Conservation (phyloP, 441 rosid species). For the Capsella rubella region DNA sequence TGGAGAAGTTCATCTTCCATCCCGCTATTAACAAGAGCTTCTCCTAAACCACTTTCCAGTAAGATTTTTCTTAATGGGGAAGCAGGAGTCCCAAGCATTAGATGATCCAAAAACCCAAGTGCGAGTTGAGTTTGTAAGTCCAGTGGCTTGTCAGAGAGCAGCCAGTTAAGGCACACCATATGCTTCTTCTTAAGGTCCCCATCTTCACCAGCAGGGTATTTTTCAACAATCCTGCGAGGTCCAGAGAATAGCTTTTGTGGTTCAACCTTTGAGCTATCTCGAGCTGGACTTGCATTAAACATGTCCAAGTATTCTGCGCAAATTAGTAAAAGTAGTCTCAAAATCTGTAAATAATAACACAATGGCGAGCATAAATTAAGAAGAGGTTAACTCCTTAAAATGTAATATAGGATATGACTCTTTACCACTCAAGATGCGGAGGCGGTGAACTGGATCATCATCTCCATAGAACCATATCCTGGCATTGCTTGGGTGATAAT, state of each 20-base stretch:
- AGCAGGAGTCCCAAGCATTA: constrained; percentile 95
- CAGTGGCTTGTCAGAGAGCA: constrained; percentile 81
- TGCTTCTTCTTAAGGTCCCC: constrained; percentile 80
- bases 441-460: constrained; percentile 83
- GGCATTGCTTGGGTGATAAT: constrained; percentile 95
- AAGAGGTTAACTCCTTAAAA: constrained; percentile 8
- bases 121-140: constrained; percentile 91
- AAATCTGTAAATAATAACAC: constrained; percentile 6
- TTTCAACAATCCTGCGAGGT: constrained; percentile 80
- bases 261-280: constrained; percentile 64
- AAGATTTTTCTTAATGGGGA: constrained; percentile 91
- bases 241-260: constrained; percentile 72
- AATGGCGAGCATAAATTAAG: constrained; percentile 1
- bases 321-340: constrained; percentile 9
- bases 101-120: constrained; percentile 89
- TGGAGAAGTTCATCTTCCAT: constrained; percentile 94
- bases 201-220: constrained; percentile 84
- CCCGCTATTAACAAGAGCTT: constrained; percentile 91
- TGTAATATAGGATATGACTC: constrained; percentile 8
- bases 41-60: constrained; percentile 94
- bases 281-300: constrained; percentile 77
- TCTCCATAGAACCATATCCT: constrained; percentile 98
- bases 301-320: constrained; percentile 77
- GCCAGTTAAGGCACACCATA: constrained; percentile 96
- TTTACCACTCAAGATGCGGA: constrained; percentile 82